phyloP scores from a whole-genome alignment of 2,329 filamentous ascomycete genomes.

The Calcarisporium arbuscula region DNA sequence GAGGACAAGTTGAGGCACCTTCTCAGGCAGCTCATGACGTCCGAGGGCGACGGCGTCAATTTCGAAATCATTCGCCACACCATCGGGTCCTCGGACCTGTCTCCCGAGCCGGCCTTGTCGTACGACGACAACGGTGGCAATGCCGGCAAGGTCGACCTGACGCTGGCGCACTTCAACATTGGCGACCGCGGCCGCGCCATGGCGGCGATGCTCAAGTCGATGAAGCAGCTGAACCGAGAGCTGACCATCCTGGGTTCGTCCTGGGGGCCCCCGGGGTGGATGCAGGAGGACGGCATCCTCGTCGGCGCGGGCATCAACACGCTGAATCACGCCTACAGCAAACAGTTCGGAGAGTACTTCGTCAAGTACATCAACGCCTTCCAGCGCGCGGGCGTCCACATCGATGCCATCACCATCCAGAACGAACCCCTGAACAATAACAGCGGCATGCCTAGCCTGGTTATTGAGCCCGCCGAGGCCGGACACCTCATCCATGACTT shows the following conservation, averaged over 20 bases:
- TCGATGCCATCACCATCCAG: conserved; percentile 10
- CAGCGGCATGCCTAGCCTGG: conserved; percentile 10
- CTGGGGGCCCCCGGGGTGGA: conserved; percentile 34
- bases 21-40: conserved; percentile 27
- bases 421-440: conserved; percentile 12
- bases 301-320: conserved; percentile 30
- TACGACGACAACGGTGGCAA: conserved; percentile 30
- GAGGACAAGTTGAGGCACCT: conserved; percentile 21
- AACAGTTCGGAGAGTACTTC: conserved; percentile 26
- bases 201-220: conserved; percentile 26
- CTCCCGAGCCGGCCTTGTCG: conserved; percentile 28
- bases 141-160: conserved; percentile 21
- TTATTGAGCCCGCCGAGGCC: conserved; percentile 10
- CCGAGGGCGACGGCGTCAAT: conserved; percentile 26
- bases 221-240: conserved; percentile 24
- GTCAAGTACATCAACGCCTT: conserved; percentile 13
- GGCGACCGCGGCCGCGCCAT: conserved; percentile 30
- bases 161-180: conserved; percentile 23
- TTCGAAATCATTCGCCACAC: conserved; percentile 32
- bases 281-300: conserved; percentile 30
- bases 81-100: conserved; percentile 32
- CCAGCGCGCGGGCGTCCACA: conserved; percentile 6
- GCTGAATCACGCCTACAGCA: conserved; percentile 26
- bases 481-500: conserved; percentile 10
- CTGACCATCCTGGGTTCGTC: conserved; percentile 29